phyloP scores from a whole-genome alignment of 2,329 filamentous ascomycete genomes.

The Aspergillus sp. region DNA sequence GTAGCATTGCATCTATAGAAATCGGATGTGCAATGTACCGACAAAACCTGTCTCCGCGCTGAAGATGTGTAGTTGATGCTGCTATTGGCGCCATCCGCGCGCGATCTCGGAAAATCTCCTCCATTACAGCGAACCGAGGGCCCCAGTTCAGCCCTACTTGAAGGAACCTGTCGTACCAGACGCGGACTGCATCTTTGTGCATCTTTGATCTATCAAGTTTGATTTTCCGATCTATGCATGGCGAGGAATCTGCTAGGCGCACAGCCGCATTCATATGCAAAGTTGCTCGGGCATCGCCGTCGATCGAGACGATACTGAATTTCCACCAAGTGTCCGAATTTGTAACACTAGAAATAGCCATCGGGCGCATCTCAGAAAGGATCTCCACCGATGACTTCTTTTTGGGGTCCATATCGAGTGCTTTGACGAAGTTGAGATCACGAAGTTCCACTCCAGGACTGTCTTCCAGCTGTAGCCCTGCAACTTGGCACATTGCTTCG shows the following conservation, averaged over 20 bases:
- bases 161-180: not conserved
- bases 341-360: not conserved
- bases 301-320: not conserved
- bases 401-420: not conserved
- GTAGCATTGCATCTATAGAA: not conserved
- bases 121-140: not conserved
- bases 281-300: not conserved
- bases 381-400: not conserved
- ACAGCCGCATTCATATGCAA: not conserved
- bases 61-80: not conserved
- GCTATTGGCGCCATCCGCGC: not conserved
- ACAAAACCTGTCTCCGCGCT: not conserved
- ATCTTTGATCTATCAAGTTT: not conserved
- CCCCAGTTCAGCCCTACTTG: slow-evolving; percentile 2
- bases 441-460: slow-evolving; percentile 1
- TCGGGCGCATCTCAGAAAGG: not conserved
- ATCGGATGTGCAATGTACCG: not conserved
- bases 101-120: not conserved
- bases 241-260: not conserved
- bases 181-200: not conserved
- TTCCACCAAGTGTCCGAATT: not conserved
- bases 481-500: slow-evolving; percentile 26
- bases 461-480: not conserved
- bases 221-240: not conserved
- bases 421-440: not conserved